Evolutionary conservation across 1,284 basidiomycete genomes (phyloP).

Genomic region (Coniophora puteana): DNA sequence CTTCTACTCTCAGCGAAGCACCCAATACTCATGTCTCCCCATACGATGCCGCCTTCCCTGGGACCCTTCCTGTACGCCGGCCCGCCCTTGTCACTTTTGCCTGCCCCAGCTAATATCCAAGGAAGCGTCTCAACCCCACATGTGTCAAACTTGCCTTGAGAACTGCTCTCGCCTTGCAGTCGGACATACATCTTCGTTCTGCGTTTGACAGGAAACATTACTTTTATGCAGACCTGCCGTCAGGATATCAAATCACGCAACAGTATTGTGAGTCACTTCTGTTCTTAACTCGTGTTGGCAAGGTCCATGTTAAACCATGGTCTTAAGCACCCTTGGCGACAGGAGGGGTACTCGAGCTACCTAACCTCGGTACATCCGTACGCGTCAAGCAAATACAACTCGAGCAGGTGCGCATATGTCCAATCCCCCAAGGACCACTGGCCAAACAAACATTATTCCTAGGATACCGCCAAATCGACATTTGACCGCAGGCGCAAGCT

Average conservation of each 20-base stretch:
- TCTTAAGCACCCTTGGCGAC: slow-evolving; percentile 74
- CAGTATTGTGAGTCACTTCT: slow-evolving; percentile 67
- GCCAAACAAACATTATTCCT: slow-evolving; percentile 7
- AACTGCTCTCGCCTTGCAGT: slow-evolving; percentile 80
- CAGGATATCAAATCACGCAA: slow-evolving; percentile 97
- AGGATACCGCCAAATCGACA: slow-evolving; percentile 95
- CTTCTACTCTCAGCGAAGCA: slow-evolving; percentile 45
- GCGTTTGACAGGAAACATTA: slow-evolving; percentile 98
- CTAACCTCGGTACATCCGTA: slow-evolving; percentile 45
- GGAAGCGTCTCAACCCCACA: slow-evolving; percentile 71
- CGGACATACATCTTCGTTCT: slow-evolving; percentile 69
- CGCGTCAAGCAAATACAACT: slow-evolving; percentile 93
- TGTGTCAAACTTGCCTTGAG: slow-evolving; percentile 82
- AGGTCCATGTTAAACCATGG: neutral
- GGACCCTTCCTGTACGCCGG: slow-evolving; percentile 79
- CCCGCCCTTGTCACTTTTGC: neutral
- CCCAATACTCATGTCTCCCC: slow-evolving; percentile 79
- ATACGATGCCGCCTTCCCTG: slow-evolving; percentile 92
- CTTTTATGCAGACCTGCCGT: slow-evolving; percentile 93
- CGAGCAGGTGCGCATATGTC: slow-evolving; percentile 73
- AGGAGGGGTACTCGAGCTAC: slow-evolving; percentile 59
- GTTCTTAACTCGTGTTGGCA: neutral
- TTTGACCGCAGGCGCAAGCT: slow-evolving; percentile 52
- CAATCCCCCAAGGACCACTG: neutral
- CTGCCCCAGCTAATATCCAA: slow-evolving; percentile 6